A percentile compares a stretch with the other conserved stretches of the same genome.
phyloP scores from a whole-genome alignment of 805 yeast genomes.

The Ogataea pini region DNA sequence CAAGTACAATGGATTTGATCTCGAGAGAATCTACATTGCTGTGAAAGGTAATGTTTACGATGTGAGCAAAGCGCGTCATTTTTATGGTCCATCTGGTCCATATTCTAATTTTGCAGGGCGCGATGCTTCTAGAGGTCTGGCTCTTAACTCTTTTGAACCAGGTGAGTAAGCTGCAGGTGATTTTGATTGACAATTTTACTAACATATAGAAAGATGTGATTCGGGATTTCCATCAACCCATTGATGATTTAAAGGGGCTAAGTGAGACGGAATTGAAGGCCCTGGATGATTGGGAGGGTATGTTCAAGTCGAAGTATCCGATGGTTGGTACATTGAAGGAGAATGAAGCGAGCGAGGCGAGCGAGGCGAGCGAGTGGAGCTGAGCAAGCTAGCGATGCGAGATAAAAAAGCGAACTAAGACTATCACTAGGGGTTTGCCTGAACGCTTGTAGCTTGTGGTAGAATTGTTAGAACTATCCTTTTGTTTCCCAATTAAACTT shows the following conservation, averaged over 20 bases:
- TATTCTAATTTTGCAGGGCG: conserved; percentile 93
- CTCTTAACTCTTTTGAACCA: conserved; percentile 79
- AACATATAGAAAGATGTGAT: conserved; percentile 42
- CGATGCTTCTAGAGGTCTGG: conserved; percentile 92
- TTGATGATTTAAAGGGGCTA: conserved; percentile 70
- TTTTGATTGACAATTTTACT: too few species aligned
- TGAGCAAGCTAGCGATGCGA: too few species aligned
- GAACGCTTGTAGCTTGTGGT: too few species aligned
- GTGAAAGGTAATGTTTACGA: conserved; percentile 87
- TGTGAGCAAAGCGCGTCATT: conserved; percentile 73
- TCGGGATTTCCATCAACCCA: conserved; percentile 70
- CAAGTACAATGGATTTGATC: conserved; percentile 78
- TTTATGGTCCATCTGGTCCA: conserved; percentile 96
- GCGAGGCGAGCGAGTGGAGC: background rate
- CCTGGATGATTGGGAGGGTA: conserved; percentile 81
- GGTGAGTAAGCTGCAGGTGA: too few species aligned
- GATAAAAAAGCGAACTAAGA: too few species aligned
- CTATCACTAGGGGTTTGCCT: too few species aligned
- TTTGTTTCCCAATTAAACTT: too few species aligned
- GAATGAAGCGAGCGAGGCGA: conserved; percentile 25
- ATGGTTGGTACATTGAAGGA: conserved; percentile 70
- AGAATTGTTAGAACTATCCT: too few species aligned
- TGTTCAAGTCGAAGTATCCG: conserved; percentile 79
- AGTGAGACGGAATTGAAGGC: conserved; percentile 60
- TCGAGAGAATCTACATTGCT: conserved; percentile 78